Conservation (phyloP, 306 rosid genomes). For the Urtica urens region DNA sequence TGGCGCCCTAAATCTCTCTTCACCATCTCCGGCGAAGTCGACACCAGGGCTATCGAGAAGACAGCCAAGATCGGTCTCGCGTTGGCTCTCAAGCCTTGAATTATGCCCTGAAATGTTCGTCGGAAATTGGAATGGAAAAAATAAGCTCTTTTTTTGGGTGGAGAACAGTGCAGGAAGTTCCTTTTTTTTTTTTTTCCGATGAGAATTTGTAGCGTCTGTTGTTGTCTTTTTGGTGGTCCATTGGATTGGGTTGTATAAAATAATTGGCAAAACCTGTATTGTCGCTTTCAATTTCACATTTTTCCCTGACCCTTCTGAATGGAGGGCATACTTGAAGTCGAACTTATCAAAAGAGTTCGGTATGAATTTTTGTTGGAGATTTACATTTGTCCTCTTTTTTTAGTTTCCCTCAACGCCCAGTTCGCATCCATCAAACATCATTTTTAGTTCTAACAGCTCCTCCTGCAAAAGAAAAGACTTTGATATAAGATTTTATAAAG, state of each 20-base stretch:
- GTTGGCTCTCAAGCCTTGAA: slow-evolving; percentile 67
- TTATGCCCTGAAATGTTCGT: not conserved
- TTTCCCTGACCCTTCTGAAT: slow-evolving; percentile 4
- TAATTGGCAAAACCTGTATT: slow-evolving; percentile 43
- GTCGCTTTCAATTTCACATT: slow-evolving; percentile 11
- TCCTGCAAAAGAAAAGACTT: too few species aligned
- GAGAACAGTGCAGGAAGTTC: slow-evolving; percentile 28
- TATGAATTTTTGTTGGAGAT: slow-evolving; percentile 3
- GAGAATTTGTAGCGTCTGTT: slow-evolving; percentile 26
- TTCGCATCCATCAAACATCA: not conserved
- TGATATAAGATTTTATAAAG: too few species aligned
- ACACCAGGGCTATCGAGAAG: slow-evolving; percentile 68
- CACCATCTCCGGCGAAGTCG: slow-evolving; percentile 82
- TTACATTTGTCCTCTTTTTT: not conserved
- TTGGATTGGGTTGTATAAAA: slow-evolving; percentile 45
- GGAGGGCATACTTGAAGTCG: slow-evolving; percentile 17
- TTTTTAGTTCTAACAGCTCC: slow-evolving; percentile 39
- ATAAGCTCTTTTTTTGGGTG: slow-evolving; percentile 8
- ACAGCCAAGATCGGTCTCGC: slow-evolving; percentile 91
- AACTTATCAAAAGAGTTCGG: not conserved
- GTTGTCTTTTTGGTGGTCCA: slow-evolving; percentile 41
- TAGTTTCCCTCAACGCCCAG: not conserved
- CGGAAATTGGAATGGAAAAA: slow-evolving; percentile 9
- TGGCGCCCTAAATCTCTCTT: slow-evolving; percentile 71
- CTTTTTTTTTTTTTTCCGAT: slow-evolving; percentile 19